Percentiles rank a stretch among this genome's conserved stretches.
These are phyloP conservation scores for Leccinum solheimii DNA, from an alignment of 1,284 basidiomycete species.

Conservation along the genomic window DNA sequence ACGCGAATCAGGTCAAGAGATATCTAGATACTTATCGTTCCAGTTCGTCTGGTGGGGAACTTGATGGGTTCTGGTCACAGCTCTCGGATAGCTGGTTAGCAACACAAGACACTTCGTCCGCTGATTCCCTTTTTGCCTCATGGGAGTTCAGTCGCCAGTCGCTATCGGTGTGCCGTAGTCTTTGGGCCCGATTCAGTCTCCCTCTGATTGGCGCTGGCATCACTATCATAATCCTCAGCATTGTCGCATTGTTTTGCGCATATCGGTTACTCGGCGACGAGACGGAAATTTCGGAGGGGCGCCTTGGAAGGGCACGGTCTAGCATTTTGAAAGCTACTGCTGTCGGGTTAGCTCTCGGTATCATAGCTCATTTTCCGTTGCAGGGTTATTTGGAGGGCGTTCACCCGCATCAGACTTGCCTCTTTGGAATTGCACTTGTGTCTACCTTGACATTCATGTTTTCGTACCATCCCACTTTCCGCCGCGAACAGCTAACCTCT, in stretches of 20 bases:
- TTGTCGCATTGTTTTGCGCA: constrained; percentile 48
- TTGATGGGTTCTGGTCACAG: constrained; percentile 60
- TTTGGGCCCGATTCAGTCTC: constrained; percentile 96
- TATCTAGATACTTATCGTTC: constrained; percentile 80
- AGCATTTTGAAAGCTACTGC: constrained; percentile 39
- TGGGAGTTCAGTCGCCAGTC: constrained; percentile 64
- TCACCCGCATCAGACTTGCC: constrained; percentile 42
- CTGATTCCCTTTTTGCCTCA: constrained; percentile 41
- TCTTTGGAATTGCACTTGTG: constrained; percentile 43
- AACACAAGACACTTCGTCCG: constrained; percentile 25
- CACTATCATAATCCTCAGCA: constrained; percentile 47
- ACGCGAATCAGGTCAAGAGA: constrained; percentile 73
- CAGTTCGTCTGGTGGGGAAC: constrained; percentile 69
- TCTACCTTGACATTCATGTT: constrained; percentile 21
- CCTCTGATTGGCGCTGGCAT: constrained; percentile 74
- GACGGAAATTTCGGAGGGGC: constrained; percentile 27
- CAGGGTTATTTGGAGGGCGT: constrained; percentile 41
- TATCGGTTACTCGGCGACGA: constrained; percentile 43
- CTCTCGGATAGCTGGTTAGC: constrained; percentile 52
- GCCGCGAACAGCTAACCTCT: constrained; percentile 27
- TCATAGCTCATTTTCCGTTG: constrained; percentile 37
- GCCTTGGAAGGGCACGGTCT: constrained; percentile 37
- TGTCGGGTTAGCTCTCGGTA: constrained; percentile 46
- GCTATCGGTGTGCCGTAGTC: constrained; percentile 70
- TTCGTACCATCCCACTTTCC: constrained; percentile 14